Conservation (phyloP, 192 early-diverging fungal genomes). For the Chytriomyces sp. region DNA sequence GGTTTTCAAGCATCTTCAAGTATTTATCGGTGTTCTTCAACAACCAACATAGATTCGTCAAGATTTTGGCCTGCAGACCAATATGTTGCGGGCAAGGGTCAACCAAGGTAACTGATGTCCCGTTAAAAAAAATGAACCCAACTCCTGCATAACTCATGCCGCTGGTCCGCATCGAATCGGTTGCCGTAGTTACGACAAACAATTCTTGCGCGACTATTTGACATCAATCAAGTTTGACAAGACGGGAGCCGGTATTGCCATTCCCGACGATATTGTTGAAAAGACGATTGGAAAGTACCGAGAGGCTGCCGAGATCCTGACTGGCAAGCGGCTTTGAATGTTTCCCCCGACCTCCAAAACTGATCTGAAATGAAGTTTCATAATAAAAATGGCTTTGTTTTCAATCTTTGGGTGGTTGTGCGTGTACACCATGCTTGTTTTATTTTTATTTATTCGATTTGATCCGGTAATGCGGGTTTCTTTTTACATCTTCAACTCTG, state of each 20-base stretch:
- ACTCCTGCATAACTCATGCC: not conserved
- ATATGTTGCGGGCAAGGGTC: constrained; percentile 78
- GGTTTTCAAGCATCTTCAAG: not conserved
- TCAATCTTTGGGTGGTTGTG: not conserved
- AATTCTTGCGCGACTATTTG: constrained; percentile 95
- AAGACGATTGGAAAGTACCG: constrained; percentile 92
- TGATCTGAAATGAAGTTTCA: not conserved
- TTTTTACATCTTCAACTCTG: constrained; percentile 18
- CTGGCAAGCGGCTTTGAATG: constrained; percentile 39
- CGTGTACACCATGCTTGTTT: not conserved
- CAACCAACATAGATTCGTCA: constrained; percentile 79
- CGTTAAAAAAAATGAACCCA: not conserved
- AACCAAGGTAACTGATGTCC: constrained; percentile 57
- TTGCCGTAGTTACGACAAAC: constrained; percentile 86
- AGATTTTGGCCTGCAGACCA: constrained; percentile 91
- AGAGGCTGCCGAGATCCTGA: constrained; percentile 86
- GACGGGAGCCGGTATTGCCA: constrained; percentile 70
- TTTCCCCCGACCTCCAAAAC: not conserved
- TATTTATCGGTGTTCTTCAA: not conserved
- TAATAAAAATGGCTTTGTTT: not conserved
- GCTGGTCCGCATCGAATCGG: not conserved
- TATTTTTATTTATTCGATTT: not conserved
- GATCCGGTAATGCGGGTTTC: not conserved
- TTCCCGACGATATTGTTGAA: constrained; percentile 81
- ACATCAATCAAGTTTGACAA: constrained; percentile 87